Conservation (phyloP, 441 rosid species). For the Aquilaria agallochum region DNA sequence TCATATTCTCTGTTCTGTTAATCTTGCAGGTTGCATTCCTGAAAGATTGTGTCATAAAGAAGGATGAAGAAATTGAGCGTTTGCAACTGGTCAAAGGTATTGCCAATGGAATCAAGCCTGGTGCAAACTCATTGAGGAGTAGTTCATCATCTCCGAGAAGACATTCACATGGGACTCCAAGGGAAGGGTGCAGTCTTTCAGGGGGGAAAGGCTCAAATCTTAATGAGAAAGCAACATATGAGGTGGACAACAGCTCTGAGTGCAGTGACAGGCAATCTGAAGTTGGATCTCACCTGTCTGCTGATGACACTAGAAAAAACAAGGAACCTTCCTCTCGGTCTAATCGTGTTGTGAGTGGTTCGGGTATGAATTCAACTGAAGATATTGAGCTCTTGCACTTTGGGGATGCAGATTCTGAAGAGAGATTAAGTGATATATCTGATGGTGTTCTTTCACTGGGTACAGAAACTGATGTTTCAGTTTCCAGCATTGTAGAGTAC, state of each 20-base stretch:
- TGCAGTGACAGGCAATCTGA: conserved; percentile 63
- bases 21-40: conserved; percentile 61
- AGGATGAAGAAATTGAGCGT: conserved; percentile 76
- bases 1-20: neutral
- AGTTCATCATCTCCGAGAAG: conserved; percentile 56
- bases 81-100: conserved; percentile 47
- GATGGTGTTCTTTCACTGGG: conserved; percentile 92
- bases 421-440: conserved; percentile 93
- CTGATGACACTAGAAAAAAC: conserved; percentile 39
- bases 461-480: conserved; percentile 83
- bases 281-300: conserved; percentile 55
- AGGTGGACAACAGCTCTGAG: conserved; percentile 53
- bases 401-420: conserved; percentile 73
- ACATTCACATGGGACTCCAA: conserved; percentile 46
- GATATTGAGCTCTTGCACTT: conserved; percentile 75
- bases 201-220: conserved; percentile 28
- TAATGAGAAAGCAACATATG: conserved; percentile 37
- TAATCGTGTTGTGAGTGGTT: conserved; percentile 29
- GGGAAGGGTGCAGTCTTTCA: conserved; percentile 22
- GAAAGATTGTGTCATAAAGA: conserved; percentile 65
- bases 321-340: conserved; percentile 28
- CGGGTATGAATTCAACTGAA: conserved; percentile 36
- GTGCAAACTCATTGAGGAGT: conserved; percentile 36
- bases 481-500: conserved; percentile 62
- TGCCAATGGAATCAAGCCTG: conserved; percentile 29